phyloP scores from a whole-genome alignment of 768 basidiomycete species.

The Auriscalpium vulgare region DNA sequence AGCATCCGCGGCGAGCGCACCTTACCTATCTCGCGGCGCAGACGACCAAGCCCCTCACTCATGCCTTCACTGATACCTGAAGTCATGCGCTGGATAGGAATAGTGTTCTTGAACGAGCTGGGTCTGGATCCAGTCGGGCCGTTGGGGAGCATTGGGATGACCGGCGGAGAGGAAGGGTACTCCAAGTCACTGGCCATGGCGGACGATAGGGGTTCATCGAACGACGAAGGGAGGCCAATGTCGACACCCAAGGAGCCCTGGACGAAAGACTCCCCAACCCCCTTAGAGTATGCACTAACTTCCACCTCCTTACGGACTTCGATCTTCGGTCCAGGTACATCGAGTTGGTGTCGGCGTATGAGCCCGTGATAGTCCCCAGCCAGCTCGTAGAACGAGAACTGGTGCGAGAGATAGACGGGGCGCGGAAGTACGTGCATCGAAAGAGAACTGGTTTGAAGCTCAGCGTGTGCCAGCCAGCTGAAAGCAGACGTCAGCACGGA shows the following conservation, averaged over 20 bases:
- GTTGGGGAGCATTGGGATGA: constrained; percentile 80
- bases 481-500: not conserved
- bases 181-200: constrained; percentile 63
- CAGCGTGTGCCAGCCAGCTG: constrained; percentile 72
- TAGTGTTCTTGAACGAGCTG: constrained; percentile 33
- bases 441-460: constrained; percentile 66
- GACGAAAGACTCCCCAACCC: constrained; percentile 40
- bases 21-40: constrained; percentile 48
- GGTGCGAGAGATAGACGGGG: constrained; percentile 76
- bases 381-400: constrained; percentile 74
- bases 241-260: constrained; percentile 41
- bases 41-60: constrained; percentile 50
- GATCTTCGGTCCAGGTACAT: constrained; percentile 49
- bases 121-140: constrained; percentile 40
- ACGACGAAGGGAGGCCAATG: constrained; percentile 44
- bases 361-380: constrained; percentile 75
- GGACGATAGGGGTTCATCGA: constrained; percentile 72
- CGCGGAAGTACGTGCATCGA: constrained; percentile 57
- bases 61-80: constrained; percentile 45
- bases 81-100: constrained; percentile 50
- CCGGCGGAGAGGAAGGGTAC: constrained; percentile 32
- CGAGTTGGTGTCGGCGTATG: constrained; percentile 55
- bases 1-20: constrained; percentile 38
- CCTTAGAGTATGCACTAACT: constrained; percentile 42
- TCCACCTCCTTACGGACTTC: constrained; percentile 69